Conservation (phyloP, 108 stramenopile species). For the Skeletonema grethae region DNA sequence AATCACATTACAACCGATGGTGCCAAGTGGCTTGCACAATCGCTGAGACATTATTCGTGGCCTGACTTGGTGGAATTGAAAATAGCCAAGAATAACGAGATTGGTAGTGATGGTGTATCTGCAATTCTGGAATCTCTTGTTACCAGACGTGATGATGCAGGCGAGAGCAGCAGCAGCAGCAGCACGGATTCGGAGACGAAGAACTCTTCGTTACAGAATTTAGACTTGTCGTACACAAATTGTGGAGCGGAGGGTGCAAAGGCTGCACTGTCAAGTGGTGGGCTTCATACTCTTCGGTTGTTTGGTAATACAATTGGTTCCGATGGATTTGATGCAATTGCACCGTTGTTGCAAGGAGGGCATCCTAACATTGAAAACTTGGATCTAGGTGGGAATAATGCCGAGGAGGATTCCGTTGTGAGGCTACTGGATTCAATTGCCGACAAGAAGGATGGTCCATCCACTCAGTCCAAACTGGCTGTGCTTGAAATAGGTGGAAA, state of each 20-base stretch:
- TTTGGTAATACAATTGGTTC: slow-evolving; percentile 71
- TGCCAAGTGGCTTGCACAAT: slow-evolving; percentile 30
- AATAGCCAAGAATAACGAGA: slow-evolving; percentile 39
- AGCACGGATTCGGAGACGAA: background rate
- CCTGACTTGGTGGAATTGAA: slow-evolving; percentile 47
- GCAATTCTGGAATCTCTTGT: slow-evolving; percentile 21
- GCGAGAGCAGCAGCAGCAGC: background rate
- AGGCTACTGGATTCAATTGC: slow-evolving; percentile 49
- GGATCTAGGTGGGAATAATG: slow-evolving; percentile 77
- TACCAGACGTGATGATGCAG: background rate
- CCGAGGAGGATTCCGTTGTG: slow-evolving; percentile 57
- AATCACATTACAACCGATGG: slow-evolving; percentile 47
- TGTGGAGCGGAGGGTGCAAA: slow-evolving; percentile 61
- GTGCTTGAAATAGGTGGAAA: slow-evolving; percentile 79
- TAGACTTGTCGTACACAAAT: slow-evolving; percentile 64
- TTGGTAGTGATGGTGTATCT: slow-evolving; percentile 42
- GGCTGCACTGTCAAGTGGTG: slow-evolving; percentile 35
- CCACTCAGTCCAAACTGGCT: slow-evolving; percentile 24
- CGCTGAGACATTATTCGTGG: slow-evolving; percentile 35
- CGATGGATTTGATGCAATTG: slow-evolving; percentile 55
- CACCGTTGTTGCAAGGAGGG: slow-evolving; percentile 47
- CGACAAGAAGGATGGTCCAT: slow-evolving; percentile 15
- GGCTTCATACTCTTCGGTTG: slow-evolving; percentile 52
- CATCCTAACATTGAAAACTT: slow-evolving; percentile 61
- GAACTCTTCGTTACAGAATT: slow-evolving; percentile 30